Evolutionary conservation across 208 protist genomes (phyloP).

Genomic region (Wallacemonas sp.): DNA sequence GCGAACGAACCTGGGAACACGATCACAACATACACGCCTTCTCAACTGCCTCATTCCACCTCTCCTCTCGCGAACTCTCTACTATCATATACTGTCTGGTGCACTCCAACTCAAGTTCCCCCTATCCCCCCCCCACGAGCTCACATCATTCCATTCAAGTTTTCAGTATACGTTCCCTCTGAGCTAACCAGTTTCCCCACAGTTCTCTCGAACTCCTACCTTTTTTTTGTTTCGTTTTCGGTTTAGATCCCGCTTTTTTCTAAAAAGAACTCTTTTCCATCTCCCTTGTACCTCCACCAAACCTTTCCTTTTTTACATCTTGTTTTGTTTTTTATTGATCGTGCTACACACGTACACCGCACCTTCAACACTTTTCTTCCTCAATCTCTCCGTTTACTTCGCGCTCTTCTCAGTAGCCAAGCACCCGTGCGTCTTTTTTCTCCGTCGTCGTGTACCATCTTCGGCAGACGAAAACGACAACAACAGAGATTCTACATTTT

Average conservation of each 20-base stretch:
- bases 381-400: constrained; percentile 14
- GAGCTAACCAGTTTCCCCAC: background rate
- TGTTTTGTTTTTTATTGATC: background rate
- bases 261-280: background rate
- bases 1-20: no score
- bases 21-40: no score
- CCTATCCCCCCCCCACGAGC: no score
- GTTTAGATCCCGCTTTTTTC: constrained; percentile 13
- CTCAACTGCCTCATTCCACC: no score
- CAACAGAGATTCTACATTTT: background rate
- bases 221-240: constrained; percentile 15
- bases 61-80: no score
- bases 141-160: no score
- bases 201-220: constrained; percentile 16
- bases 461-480: background rate
- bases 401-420: background rate
- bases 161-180: background rate
- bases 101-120: background rate
- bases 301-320: constrained; percentile 10
- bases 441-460: background rate
- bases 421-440: background rate
- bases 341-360: background rate
- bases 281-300: background rate
- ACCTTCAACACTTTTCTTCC: background rate
- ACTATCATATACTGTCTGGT: no score